phyloP scores from a whole-genome alignment of 169 alveolate species.

The Babesia bovis region DNA sequence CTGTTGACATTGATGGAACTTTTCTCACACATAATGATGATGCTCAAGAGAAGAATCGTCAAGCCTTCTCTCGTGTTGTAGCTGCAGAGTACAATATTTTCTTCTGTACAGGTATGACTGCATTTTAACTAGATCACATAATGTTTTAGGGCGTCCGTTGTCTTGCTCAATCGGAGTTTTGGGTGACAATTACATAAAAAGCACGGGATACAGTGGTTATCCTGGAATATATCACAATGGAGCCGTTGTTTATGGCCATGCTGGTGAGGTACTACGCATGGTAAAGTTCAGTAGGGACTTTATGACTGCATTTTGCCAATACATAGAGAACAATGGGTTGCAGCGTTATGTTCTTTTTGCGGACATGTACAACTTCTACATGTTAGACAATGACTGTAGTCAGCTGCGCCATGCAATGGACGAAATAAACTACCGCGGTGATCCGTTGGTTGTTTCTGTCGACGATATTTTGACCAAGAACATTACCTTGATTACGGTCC shows the following conservation, averaged over 20 bases:
- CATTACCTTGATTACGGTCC: conserved; percentile 29
- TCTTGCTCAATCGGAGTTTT: conserved; percentile 13
- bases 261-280: conserved; percentile 37
- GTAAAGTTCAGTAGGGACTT: conserved; percentile 6
- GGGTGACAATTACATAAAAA: conserved; percentile 31
- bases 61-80: conserved; percentile 31
- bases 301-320: conserved; percentile 23
- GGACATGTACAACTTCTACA: conserved; percentile 33
- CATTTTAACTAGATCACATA: neutral
- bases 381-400: conserved; percentile 21
- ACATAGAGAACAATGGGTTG: conserved; percentile 1
- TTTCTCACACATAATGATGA: conserved; percentile 21
- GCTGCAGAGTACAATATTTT: conserved; percentile 29
- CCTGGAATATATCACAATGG: conserved; percentile 69
- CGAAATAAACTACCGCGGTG: conserved; percentile 4
- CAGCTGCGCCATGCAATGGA: neutral
- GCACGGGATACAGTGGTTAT: conserved; percentile 57
- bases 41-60: conserved; percentile 15
- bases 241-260: conserved; percentile 42
- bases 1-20: conserved; percentile 64
- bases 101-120: conserved; percentile 62
- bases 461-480: conserved; percentile 21
- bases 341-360: conserved; percentile 18
- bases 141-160: conserved; percentile 47
- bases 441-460: conserved; percentile 26